A percentile compares a stretch with the other conserved stretches of the same genome.
Evolutionary conservation across 2,329 filamentous ascomycete genomes (phyloP).

Genomic region (Clathrospora elynae): DNA sequence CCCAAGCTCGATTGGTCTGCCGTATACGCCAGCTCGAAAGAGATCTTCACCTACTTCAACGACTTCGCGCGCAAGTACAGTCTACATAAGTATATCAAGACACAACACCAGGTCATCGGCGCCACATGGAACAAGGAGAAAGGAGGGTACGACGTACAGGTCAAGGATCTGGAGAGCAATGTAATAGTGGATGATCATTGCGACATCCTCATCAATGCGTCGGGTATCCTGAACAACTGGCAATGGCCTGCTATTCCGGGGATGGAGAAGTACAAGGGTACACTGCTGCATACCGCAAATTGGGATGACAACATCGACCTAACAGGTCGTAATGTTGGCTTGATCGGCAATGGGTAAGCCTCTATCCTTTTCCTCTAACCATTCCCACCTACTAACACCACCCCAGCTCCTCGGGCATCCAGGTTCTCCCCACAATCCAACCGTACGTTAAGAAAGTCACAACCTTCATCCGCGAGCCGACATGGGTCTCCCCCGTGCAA

Average conservation of each 20-base stretch:
- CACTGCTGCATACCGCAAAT: conserved; percentile 60
- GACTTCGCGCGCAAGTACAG: conserved; percentile 50
- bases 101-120: conserved; percentile 39
- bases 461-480: conserved; percentile 58
- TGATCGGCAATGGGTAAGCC: conserved; percentile 60
- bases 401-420: conserved; percentile 59
- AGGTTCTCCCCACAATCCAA: conserved; percentile 58
- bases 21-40: conserved; percentile 51
- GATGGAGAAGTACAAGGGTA: conserved; percentile 57
- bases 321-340: conserved; percentile 54
- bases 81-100: conserved; percentile 46
- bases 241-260: conserved; percentile 60
- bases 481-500: conserved; percentile 56
- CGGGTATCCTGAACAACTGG: conserved; percentile 59
- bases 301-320: conserved; percentile 61
- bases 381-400: not conserved
- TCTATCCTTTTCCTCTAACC: not conserved
- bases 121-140: conserved; percentile 47
- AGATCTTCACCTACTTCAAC: conserved; percentile 54
- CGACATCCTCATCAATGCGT: conserved; percentile 56
- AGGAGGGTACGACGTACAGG: conserved; percentile 45
- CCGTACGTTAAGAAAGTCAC: conserved; percentile 52
- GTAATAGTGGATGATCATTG: conserved; percentile 49
- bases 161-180: conserved; percentile 39
- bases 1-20: conserved; percentile 53